phyloP scores from a whole-genome alignment of 805 yeast genomes.

The Kluyveromyces nonfermentans region DNA sequence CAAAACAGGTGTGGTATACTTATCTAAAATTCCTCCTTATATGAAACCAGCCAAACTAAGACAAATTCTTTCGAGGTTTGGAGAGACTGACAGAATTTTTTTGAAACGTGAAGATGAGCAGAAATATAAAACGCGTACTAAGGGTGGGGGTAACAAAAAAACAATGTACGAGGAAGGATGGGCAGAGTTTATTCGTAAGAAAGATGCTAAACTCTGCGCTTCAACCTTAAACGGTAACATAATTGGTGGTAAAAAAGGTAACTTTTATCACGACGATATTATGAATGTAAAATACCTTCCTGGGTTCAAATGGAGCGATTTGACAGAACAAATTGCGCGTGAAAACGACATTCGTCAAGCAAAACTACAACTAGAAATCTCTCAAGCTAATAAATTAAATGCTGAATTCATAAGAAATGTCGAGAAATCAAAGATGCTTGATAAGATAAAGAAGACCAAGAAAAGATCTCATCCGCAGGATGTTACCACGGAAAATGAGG shows the following conservation, averaged over 20 bases:
- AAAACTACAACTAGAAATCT: slow-evolving; percentile 76
- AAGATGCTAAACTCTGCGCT: slow-evolving; percentile 84
- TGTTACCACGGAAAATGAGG: slow-evolving; percentile 19
- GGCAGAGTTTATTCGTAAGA: slow-evolving; percentile 82
- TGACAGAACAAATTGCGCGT: slow-evolving; percentile 85
- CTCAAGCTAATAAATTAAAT: slow-evolving; percentile 82
- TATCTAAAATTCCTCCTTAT: slow-evolving; percentile 88
- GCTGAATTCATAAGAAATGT: slow-evolving; percentile 76
- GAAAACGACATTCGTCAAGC: slow-evolving; percentile 86
- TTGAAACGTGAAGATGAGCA: slow-evolving; percentile 75
- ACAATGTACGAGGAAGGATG: slow-evolving; percentile 88
- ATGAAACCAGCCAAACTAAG: slow-evolving; percentile 92
- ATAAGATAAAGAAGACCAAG: slow-evolving; percentile 41
- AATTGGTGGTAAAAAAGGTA: slow-evolving; percentile 86
- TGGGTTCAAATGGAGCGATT: slow-evolving; percentile 90
- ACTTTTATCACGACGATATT: slow-evolving; percentile 88
- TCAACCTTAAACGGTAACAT: slow-evolving; percentile 78
- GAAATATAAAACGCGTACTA: slow-evolving; percentile 56
- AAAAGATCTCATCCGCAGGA: slow-evolving; percentile 21
- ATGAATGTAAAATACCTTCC: slow-evolving; percentile 82
- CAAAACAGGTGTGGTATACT: slow-evolving; percentile 85
- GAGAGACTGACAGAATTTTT: slow-evolving; percentile 78
- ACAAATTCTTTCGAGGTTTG: slow-evolving; percentile 72
- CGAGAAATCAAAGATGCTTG: slow-evolving; percentile 75
- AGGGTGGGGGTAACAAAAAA: slow-evolving; percentile 88